Evolutionary conservation across 345 rosid genomes (phyloP).

Genomic region (Ricinus communis): DNA sequence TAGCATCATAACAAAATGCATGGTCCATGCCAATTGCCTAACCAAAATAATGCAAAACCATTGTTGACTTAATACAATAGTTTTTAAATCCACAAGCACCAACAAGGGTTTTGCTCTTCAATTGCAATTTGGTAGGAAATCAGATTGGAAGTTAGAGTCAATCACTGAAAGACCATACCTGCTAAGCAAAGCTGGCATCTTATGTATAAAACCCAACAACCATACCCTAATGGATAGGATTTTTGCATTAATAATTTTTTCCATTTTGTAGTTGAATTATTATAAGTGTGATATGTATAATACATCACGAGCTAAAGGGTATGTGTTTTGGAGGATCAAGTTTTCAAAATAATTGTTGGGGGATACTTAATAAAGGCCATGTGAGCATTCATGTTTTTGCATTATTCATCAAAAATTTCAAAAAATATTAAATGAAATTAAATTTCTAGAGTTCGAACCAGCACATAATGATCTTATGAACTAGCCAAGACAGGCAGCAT

Average conservation of each 20-base stretch:
- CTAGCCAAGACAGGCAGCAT: not conserved
- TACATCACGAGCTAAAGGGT: constrained; percentile 4
- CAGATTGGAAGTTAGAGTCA: constrained; percentile 4
- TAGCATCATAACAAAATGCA: not conserved
- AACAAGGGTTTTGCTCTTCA: not conserved
- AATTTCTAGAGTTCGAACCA: no score
- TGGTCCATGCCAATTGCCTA: not conserved
- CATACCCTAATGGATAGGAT: constrained; percentile 18
- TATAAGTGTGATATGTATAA: not conserved
- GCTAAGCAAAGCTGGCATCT: constrained; percentile 25
- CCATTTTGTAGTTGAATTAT: no score
- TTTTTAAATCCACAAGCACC: not conserved
- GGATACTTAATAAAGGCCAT: not conserved
- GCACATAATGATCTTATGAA: no score
- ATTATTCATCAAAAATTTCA: no score
- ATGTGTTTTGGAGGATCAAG: not conserved
- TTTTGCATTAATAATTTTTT: not conserved
- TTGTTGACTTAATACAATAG: constrained; percentile 4
- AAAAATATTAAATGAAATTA: no score
- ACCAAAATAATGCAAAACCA: not conserved
- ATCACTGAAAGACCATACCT: constrained; percentile 2
- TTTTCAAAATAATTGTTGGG: not conserved
- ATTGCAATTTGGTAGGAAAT: constrained; percentile 14
- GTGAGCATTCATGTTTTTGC: not conserved
- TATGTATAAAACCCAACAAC: constrained; percentile 17